Conservation (phyloP, 441 rosid species). For the Kokia cookei region DNA sequence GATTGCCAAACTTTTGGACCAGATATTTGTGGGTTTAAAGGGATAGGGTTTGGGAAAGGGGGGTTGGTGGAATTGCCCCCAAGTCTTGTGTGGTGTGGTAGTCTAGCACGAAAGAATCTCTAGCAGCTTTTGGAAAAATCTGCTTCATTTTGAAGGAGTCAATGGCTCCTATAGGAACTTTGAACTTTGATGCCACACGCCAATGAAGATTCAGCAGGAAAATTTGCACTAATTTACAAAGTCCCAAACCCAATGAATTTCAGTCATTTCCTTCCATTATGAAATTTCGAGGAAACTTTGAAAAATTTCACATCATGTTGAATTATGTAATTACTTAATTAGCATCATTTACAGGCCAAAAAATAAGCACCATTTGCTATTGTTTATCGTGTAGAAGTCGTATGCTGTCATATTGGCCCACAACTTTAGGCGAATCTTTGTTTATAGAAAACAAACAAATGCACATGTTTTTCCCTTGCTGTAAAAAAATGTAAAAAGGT, state of each 20-base stretch:
- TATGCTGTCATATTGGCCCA: not conserved
- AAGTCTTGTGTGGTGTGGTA: not conserved
- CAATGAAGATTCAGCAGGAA: slow-evolving; percentile 9
- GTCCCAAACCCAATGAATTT: not conserved
- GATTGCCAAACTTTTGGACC: not conserved
- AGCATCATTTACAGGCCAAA: not conserved
- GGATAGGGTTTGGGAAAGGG: not conserved
- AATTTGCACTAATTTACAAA: slow-evolving; percentile 9
- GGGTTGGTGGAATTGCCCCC: slow-evolving; percentile 1
- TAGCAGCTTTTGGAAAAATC: slow-evolving; percentile 4
- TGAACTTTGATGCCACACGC: slow-evolving; percentile 2
- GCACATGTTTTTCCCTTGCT: not conserved
- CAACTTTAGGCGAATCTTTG: too few relatives aligned
- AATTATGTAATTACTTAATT: not conserved
- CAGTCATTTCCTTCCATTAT: slow-evolving; percentile 1
- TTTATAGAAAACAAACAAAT: not conserved
- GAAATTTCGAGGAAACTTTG: not conserved
- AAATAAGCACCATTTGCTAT: too few relatives aligned
- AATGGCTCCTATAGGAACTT: not conserved
- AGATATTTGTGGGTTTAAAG: not conserved
- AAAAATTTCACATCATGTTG: not conserved
- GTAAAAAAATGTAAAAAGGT: not conserved
- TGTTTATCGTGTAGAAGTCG: not conserved
- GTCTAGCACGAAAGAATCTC: not conserved
- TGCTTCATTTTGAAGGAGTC: not conserved